phyloP scores from a whole-genome alignment of 805 yeast genomes.

The Saturnispora gosingensis region DNA sequence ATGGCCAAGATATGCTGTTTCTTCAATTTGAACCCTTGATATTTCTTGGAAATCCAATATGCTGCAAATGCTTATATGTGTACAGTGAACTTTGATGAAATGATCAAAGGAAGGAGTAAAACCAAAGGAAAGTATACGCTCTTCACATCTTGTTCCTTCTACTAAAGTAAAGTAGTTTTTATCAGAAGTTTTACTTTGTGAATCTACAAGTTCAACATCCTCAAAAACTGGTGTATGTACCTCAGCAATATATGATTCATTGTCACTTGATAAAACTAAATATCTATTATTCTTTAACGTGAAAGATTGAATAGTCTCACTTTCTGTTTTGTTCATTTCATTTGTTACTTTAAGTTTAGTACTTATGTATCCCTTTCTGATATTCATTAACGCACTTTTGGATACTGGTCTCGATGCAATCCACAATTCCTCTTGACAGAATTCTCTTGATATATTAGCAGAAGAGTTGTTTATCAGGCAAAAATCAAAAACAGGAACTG shows the following conservation, averaged over 20 bases:
- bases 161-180: not conserved
- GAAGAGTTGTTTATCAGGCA: conserved; percentile 13
- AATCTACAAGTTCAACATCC: not conserved
- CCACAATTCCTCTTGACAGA: conserved; percentile 25
- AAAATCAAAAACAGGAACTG: conserved; percentile 24
- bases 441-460: conserved; percentile 14
- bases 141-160: not conserved
- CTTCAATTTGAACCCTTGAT: not conserved
- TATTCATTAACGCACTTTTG: conserved; percentile 19
- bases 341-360: conserved; percentile 11
- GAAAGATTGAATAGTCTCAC: not conserved
- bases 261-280: not conserved
- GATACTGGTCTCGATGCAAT: conserved; percentile 20
- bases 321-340: not conserved
- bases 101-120: not conserved
- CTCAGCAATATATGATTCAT: not conserved
- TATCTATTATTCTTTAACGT: not conserved
- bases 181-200: not conserved
- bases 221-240: not conserved
- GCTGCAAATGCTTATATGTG: not conserved
- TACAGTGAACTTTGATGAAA: not conserved
- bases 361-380: conserved; percentile 20
- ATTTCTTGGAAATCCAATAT: not conserved
- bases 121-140: not conserved
- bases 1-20: not conserved